Percentiles rank a stretch among this genome's conserved stretches.
phyloP scores from a whole-genome alignment of 805 yeast species.

The Cyberlindnera veronae region DNA sequence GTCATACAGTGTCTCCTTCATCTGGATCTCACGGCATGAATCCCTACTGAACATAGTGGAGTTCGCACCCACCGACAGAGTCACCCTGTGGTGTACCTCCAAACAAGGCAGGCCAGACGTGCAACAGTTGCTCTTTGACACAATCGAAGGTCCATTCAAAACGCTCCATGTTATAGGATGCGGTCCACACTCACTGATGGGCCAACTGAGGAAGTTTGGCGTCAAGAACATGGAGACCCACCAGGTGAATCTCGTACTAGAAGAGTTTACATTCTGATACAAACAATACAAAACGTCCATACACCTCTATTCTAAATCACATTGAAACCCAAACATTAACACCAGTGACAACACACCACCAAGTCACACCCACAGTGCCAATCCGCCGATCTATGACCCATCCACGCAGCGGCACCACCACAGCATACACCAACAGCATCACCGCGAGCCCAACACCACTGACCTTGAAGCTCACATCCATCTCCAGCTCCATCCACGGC shows the following conservation, averaged over 20 bases:
- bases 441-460: conserved; percentile 23
- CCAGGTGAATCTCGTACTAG: conserved; percentile 20
- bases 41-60: conserved; percentile 6
- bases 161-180: conserved; percentile 23
- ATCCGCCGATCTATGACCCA: conserved; percentile 25
- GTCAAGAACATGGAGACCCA: conserved; percentile 5
- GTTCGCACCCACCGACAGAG: background rate
- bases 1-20: conserved; percentile 16
- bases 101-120: conserved; percentile 21
- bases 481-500: conserved; percentile 11
- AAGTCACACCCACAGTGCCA: conserved; percentile 23
- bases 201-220: conserved; percentile 22
- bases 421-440: conserved; percentile 21
- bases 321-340: conserved; percentile 23
- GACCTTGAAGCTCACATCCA: conserved; percentile 23
- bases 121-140: conserved; percentile 13
- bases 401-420: conserved; percentile 22
- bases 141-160: conserved; percentile 2
- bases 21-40: conserved; percentile 23
- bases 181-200: conserved; percentile 25
- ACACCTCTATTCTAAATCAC: background rate
- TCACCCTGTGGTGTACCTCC: conserved; percentile 21
- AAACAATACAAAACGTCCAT: background rate
- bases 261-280: conserved; percentile 24
- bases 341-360: conserved; percentile 28